Conservation (phyloP, 78 protist genomes). For the Diacronema lutheri region DNA sequence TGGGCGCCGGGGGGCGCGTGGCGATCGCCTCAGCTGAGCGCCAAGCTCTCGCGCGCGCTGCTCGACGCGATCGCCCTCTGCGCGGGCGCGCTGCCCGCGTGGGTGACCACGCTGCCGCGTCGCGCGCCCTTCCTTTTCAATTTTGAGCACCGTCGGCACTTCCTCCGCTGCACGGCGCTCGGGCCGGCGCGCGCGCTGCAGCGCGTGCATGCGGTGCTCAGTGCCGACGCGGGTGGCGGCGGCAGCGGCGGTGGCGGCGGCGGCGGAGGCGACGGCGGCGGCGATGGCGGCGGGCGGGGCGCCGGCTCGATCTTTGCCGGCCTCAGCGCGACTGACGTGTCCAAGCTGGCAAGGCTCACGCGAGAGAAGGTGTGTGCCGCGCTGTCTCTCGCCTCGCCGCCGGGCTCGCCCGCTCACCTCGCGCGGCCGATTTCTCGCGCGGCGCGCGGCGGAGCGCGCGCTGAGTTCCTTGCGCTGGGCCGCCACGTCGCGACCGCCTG, state of each 20-base stretch:
- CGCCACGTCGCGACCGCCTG: no score
- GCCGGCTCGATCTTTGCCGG: slow-evolving; percentile 26
- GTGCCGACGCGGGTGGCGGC: slow-evolving; percentile 34
- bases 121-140: slow-evolving; percentile 59
- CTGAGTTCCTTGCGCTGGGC: no score
- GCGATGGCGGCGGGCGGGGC: background rate
- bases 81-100: slow-evolving; percentile 61
- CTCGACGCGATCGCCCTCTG: slow-evolving; percentile 75
- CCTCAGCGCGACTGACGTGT: background rate
- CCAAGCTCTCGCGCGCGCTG: slow-evolving; percentile 75
- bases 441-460: no score
- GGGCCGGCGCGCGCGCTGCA: slow-evolving; percentile 77
- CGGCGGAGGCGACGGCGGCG: background rate
- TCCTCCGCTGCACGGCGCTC: slow-evolving; percentile 66
- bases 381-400: no score
- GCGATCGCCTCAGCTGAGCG: slow-evolving; percentile 54
- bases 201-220: slow-evolving; percentile 34
- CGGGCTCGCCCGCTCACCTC: no score
- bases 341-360: slow-evolving; percentile 41
- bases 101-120: slow-evolving; percentile 51
- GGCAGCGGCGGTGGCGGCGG: slow-evolving; percentile 10
- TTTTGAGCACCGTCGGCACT: slow-evolving; percentile 51
- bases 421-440: no score
- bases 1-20: slow-evolving; percentile 12
- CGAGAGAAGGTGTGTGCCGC: slow-evolving; percentile 81